These are phyloP conservation scores for Terfezia claveryi DNA, from an alignment of 495 filamentous ascomycete species.

Conservation along the genomic window DNA sequence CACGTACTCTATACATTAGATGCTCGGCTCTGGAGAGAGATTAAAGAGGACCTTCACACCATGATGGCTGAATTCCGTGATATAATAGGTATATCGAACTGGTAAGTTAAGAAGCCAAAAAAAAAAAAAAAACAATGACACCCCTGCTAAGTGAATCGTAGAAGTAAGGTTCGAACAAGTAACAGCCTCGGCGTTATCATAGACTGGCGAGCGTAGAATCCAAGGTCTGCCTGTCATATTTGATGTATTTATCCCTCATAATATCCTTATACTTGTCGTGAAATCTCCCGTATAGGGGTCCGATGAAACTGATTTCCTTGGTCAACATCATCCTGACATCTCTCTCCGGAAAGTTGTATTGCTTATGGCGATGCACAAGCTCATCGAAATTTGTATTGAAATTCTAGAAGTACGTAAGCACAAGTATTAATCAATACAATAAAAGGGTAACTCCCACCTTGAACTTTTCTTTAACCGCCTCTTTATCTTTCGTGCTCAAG, in stretches of 20 bases:
- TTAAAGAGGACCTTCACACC: not conserved
- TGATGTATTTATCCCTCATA: constrained; percentile 95
- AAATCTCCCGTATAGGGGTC: constrained; percentile 84
- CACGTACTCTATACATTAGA: not conserved
- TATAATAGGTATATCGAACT: not conserved
- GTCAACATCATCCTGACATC: constrained; percentile 61
- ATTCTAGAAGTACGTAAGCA: constrained; percentile 18
- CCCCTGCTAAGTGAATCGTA: too few relatives aligned
- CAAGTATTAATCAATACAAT: too few relatives aligned
- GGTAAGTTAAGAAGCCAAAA: not conserved
- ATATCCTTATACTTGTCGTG: constrained; percentile 96
- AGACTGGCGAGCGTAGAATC: constrained; percentile 10
- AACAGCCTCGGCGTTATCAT: not conserved
- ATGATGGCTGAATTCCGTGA: not conserved
- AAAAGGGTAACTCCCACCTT: constrained; percentile 19
- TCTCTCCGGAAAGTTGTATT: constrained; percentile 52
- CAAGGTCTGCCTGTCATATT: constrained; percentile 64
- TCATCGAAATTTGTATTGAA: constrained; percentile 90
- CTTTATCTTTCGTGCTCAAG: constrained; percentile 70
- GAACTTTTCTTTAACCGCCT: constrained; percentile 91
- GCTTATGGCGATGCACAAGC: constrained; percentile 56
- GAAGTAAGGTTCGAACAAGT: too few relatives aligned
- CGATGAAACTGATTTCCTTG: constrained; percentile 67
- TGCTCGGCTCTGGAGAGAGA: not conserved
- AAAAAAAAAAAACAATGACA: not conserved